Conservation (phyloP, 305 asterid genomes). For the Solanum chacoense region DNA sequence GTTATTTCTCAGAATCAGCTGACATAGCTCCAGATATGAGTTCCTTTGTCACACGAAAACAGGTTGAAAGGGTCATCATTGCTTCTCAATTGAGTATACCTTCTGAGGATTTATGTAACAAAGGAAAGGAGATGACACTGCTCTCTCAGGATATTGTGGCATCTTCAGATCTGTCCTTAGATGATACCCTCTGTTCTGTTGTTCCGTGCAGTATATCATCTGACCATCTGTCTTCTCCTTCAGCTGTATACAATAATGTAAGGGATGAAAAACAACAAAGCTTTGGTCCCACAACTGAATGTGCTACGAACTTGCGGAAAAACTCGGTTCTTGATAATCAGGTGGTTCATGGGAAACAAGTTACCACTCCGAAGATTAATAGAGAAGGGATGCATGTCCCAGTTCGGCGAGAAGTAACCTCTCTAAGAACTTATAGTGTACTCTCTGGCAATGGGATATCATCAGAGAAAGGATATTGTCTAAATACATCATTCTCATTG, state of each 20-base stretch:
- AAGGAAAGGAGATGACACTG: conserved; percentile 17
- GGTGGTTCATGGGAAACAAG: conserved; percentile 18
- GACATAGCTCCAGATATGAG: conserved; percentile 50
- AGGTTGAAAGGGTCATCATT: conserved; percentile 18
- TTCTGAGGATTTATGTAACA: conserved; percentile 28
- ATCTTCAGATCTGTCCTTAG: conserved; percentile 37
- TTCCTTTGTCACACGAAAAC: conserved; percentile 41
- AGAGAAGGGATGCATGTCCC: conserved; percentile 17
- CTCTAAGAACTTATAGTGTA: conserved; percentile 42
- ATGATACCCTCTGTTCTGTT: conserved; percentile 68
- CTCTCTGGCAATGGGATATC: conserved; percentile 14
- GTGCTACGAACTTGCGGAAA: conserved; percentile 12
- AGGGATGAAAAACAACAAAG: conserved; percentile 4
- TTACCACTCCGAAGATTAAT: conserved; percentile 16
- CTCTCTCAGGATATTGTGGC: conserved; percentile 46
- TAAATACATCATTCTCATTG: conserved; percentile 7
- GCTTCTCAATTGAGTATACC: conserved; percentile 53
- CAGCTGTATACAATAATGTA: conserved; percentile 22
- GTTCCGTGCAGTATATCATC: conserved; percentile 71
- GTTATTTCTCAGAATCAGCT: conserved; percentile 73
- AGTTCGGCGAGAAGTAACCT: conserved; percentile 31
- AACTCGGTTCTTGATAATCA: conserved; percentile 19
- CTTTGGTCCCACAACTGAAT: conserved; percentile 12
- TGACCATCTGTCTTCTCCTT: conserved; percentile 32
- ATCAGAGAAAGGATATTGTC: conserved; percentile 17